These are phyloP conservation scores for Auricularia sp. DNA, from an alignment of 768 basidiomycete species.

Conservation along the genomic window DNA sequence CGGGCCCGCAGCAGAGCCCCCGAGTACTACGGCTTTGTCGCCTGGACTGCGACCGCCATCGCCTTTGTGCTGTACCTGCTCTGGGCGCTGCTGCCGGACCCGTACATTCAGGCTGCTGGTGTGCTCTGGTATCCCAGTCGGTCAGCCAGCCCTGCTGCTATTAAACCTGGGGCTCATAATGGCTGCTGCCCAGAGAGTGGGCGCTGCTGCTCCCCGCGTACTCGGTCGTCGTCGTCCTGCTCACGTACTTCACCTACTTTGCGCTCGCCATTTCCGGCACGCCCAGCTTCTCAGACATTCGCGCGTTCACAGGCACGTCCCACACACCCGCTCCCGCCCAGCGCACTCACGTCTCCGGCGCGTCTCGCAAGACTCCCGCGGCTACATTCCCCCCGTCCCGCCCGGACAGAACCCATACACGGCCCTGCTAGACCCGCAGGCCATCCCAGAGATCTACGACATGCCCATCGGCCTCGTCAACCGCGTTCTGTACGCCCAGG, in stretches of 20 bases:
- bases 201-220: constrained; percentile 72
- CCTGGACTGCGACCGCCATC: constrained; percentile 68
- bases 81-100: constrained; percentile 74
- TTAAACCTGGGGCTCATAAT: too few species aligned
- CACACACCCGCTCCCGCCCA: background rate
- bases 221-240: constrained; percentile 55
- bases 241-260: constrained; percentile 70
- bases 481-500: constrained; percentile 45
- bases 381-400: constrained; percentile 28
- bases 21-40: constrained; percentile 87
- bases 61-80: constrained; percentile 60
- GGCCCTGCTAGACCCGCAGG: constrained; percentile 32
- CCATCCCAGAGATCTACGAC: constrained; percentile 64
- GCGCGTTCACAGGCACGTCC: constrained; percentile 47
- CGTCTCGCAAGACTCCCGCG: constrained; percentile 38
- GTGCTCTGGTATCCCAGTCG: constrained; percentile 83
- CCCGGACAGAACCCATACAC: constrained; percentile 34
- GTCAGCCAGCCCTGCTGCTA: constrained; percentile 27
- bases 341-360: background rate
- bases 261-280: constrained; percentile 63
- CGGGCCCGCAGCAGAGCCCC: constrained; percentile 56
- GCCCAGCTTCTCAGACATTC: constrained; percentile 57
- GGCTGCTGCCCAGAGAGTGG: constrained; percentile 55
- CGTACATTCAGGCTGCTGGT: constrained; percentile 52
- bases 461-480: constrained; percentile 76